Base-by-base conservation (phyloP, 257 asterid species). In the Apocynum venetum region DNA sequence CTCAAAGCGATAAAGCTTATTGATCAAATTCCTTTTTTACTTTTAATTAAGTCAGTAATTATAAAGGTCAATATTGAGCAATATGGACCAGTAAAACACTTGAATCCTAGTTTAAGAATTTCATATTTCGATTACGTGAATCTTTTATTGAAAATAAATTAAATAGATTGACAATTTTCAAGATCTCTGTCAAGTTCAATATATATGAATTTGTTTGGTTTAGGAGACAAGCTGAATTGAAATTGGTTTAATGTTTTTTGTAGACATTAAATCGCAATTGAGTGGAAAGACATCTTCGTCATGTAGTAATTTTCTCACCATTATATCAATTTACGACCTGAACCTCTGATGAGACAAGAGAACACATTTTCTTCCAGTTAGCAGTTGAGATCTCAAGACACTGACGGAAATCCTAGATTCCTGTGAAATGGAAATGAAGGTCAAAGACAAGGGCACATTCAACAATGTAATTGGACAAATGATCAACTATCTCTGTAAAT, bases 361-460 rank as follows among this genome's bases (percentile, higher is more conserved):
- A 38, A 15, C 4, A 49, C 31, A 19, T 41, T 55, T 52, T 14
- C 4, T 55, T 73, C 56, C 68, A 56, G 77, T 20, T 73, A 40
- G 76, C 77, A 55, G 55, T 73, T 73, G 47, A 36, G 67, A 73
- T 55, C 77, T 73, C 59, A 68, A 55, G 14, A 9, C 60, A 40
- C 1, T 35, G 40, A 25, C 4, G 53, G 53, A 49, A 49, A 49
- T 9, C 53, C 53, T 1, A 49, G 53, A 49, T 49, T 49, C 13
- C 53, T 49, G 53, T 0, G 13, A 49, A 8, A 49, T 49, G 53
- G 13, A 19, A 53, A 19, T 20, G 68, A 12, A 36, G 43, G 70
- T 72, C 17, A 40, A 35, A 14, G 6, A 1, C 9, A 36, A 53
- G 10, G 64, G 64, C 48, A 14, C 47, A 52, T 2, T 36, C 6